Conservation (phyloP, 2,329 filamentous ascomycete species). For the Coccinonectria pachysandricola region DNA sequence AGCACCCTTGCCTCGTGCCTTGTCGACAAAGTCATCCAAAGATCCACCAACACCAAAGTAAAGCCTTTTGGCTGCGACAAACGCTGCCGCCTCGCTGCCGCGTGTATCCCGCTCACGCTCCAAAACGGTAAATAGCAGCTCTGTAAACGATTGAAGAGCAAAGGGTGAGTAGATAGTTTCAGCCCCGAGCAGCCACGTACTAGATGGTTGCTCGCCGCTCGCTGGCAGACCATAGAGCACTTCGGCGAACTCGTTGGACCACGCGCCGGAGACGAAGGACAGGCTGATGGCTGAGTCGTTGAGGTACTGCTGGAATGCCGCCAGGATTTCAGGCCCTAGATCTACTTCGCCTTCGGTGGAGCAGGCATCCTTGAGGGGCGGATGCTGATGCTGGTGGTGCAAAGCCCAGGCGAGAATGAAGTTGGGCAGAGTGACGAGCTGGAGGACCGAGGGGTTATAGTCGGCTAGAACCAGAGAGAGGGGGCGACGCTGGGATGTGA, state of each 20-base stretch:
- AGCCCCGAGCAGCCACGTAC: constrained; percentile 55
- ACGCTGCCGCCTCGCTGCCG: constrained; percentile 42
- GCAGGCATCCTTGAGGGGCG: constrained; percentile 35
- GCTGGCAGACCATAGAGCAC: constrained; percentile 36
- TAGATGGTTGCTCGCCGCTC: constrained; percentile 4
- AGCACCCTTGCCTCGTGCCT: constrained; percentile 38
- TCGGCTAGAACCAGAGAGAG: constrained; percentile 61
- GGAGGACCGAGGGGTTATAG: constrained; percentile 69
- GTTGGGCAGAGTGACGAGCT: constrained; percentile 72
- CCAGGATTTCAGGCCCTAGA: constrained; percentile 45
- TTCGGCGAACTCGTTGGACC: constrained; percentile 54
- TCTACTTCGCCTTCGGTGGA: constrained; percentile 52
- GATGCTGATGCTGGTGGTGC: constrained; percentile 25
- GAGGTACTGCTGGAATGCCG: constrained; percentile 48
- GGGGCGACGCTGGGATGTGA: constrained; percentile 14
- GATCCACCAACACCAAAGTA: constrained; percentile 83
- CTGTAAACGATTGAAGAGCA: constrained; percentile 57
- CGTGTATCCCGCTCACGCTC: constrained; percentile 27
- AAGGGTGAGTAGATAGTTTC: constrained; percentile 79
- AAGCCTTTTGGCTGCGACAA: constrained; percentile 67
- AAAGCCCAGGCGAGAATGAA: constrained; percentile 60
- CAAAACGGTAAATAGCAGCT: constrained; percentile 53
- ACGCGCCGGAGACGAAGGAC: constrained; percentile 64
- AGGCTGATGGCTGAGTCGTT: constrained; percentile 40
- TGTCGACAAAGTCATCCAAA: constrained; percentile 60